These are phyloP conservation scores for Phytophthora macrochlamydospora DNA, from an alignment of 352 stramenopile genomes.

Conservation along the genomic window DNA sequence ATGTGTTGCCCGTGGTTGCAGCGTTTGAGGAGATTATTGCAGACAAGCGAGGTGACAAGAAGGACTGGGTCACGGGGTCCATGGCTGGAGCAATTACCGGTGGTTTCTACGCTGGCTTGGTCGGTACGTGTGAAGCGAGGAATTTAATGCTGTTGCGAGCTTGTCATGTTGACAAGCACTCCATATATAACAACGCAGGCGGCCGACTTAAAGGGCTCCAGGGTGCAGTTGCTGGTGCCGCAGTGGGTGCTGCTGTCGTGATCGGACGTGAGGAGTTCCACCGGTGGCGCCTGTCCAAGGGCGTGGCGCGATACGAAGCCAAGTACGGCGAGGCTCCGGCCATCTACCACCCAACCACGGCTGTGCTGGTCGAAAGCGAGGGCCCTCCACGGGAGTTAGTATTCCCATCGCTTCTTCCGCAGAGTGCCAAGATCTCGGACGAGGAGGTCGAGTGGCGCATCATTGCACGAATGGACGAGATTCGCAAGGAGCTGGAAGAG, in stretches of 20 bases:
- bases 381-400: slow-evolving; percentile 54
- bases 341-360: slow-evolving; percentile 69
- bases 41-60: slow-evolving; percentile 63
- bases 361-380: slow-evolving; percentile 67
- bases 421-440: slow-evolving; percentile 69
- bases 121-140: slow-evolving; percentile 45
- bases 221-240: slow-evolving; percentile 62
- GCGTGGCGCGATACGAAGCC: slow-evolving; percentile 76
- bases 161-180: too few species aligned
- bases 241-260: slow-evolving; percentile 60
- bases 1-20: slow-evolving; percentile 12
- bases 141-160: neutral
- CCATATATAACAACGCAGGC: slow-evolving; percentile 27
- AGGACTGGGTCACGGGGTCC: slow-evolving; percentile 63
- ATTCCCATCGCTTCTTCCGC: slow-evolving; percentile 76
- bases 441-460: slow-evolving; percentile 85
- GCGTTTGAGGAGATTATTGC: slow-evolving; percentile 81
- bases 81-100: slow-evolving; percentile 66
- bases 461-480: slow-evolving; percentile 69
- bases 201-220: slow-evolving; percentile 73
- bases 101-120: slow-evolving; percentile 70
- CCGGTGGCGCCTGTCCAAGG: slow-evolving; percentile 76
- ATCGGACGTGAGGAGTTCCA: slow-evolving; percentile 77
- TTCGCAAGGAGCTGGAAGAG: slow-evolving; percentile 47
- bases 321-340: slow-evolving; percentile 74